These are phyloP conservation scores for Erucastrum elatum DNA, from an alignment of 345 rosid species.

Conservation along the genomic window DNA sequence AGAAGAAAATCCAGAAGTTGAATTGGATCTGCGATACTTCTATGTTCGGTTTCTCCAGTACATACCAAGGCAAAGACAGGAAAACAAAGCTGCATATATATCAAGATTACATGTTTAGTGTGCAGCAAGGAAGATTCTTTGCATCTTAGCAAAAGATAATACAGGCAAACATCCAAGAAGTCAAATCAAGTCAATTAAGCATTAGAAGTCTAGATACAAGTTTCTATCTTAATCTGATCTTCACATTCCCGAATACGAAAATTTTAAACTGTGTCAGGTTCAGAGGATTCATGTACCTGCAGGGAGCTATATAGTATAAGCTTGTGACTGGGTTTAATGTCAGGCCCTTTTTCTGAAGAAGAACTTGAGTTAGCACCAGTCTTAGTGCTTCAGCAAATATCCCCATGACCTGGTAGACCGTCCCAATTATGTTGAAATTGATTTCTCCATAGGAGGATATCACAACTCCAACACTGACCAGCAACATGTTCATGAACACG, in stretches of 20 bases:
- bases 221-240: slow-evolving; percentile 9
- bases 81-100: slow-evolving; percentile 77
- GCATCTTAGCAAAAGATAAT: slow-evolving; percentile 1
- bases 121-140: background rate
- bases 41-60: slow-evolving; percentile 82
- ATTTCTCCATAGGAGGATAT: slow-evolving; percentile 95
- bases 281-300: slow-evolving; percentile 62
- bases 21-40: slow-evolving; percentile 82
- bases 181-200: slow-evolving; percentile 12
- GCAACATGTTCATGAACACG: slow-evolving; percentile 88
- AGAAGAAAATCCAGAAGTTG: slow-evolving; percentile 96
- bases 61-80: slow-evolving; percentile 86
- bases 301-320: slow-evolving; percentile 93
- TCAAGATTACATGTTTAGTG: background rate
- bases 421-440: slow-evolving; percentile 84
- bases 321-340: slow-evolving; percentile 88
- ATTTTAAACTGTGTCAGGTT: background rate
- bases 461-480: slow-evolving; percentile 96
- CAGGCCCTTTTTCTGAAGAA: slow-evolving; percentile 90
- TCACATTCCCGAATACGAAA: background rate
- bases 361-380: slow-evolving; percentile 94
- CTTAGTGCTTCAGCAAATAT: slow-evolving; percentile 96
- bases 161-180: background rate
- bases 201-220: background rate
- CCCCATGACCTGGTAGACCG: slow-evolving; percentile 92